A percentile compares a stretch with the other conserved stretches of the same genome.
These are phyloP conservation scores for Purpureocillium lavendulum DNA, from an alignment of 2,329 filamentous ascomycete species.

Conservation along the genomic window DNA sequence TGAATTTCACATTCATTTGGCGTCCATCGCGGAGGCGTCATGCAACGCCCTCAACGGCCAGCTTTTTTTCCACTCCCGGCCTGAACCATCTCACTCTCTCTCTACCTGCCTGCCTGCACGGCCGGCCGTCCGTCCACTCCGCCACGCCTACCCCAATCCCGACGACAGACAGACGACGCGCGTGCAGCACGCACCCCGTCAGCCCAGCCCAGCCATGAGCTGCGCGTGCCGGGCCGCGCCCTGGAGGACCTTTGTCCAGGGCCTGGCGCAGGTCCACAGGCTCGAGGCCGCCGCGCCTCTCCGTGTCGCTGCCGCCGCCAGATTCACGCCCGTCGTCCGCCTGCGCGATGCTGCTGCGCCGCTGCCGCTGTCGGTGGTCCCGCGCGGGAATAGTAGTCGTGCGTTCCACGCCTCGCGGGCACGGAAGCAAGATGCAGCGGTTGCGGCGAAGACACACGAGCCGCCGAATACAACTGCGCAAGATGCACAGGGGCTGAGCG, in stretches of 20 bases:
- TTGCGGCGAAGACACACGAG: not conserved
- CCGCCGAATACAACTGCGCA: not conserved
- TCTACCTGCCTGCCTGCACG: too few relatives aligned
- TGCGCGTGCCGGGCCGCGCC: slow-evolving; percentile 39
- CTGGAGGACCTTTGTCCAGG: slow-evolving; percentile 39
- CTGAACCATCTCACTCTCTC: too few relatives aligned
- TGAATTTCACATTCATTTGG: too few relatives aligned
- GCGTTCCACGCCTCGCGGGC: slow-evolving; percentile 12
- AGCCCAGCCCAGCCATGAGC: slow-evolving; percentile 34
- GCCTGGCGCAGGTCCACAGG: slow-evolving; percentile 31
- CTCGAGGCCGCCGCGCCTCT: slow-evolving; percentile 12
- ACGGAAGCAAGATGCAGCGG: slow-evolving; percentile 9
- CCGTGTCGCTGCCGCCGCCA: not conserved
- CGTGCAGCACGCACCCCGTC: too few relatives aligned
- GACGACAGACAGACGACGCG: not conserved
- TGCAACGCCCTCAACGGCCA: too few relatives aligned
- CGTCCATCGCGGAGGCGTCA: too few relatives aligned
- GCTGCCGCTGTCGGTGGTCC: too few relatives aligned
- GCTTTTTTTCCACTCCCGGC: too few relatives aligned
- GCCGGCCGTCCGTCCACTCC: too few relatives aligned
- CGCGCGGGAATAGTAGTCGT: not conserved
- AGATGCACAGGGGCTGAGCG: not conserved
- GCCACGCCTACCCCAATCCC: too few relatives aligned
- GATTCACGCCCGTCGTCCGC: not conserved
- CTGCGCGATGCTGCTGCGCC: not conserved